These are phyloP conservation scores for Actinidia chinensis DNA, from an alignment of 179 eudicot species.

Conservation along the genomic window DNA sequence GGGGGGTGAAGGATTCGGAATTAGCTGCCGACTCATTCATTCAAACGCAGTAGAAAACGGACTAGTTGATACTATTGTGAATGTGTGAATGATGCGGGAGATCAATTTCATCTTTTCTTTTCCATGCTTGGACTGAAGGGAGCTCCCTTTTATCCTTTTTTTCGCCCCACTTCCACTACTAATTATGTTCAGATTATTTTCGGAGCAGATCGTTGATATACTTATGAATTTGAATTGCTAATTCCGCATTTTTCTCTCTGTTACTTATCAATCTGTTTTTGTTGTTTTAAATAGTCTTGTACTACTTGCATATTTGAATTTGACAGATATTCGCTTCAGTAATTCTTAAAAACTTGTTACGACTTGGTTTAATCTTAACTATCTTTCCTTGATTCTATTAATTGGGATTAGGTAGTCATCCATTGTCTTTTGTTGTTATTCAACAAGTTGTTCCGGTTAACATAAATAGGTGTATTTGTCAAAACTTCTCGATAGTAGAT, in stretches of 20 bases:
- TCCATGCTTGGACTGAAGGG: slow-evolving; percentile 99
- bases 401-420: too few species aligned
- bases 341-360: not conserved
- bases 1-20: slow-evolving; percentile 61
- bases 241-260: not conserved
- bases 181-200: not conserved
- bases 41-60: slow-evolving; percentile 64
- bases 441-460: too few species aligned
- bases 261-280: not conserved
- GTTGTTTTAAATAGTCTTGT: not conserved
- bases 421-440: too few species aligned
- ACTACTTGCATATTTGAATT: not conserved
- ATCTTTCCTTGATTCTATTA: too few species aligned
- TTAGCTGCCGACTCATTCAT: slow-evolving; percentile 98
- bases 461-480: too few species aligned
- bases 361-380: not conserved
- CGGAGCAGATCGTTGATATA: not conserved
- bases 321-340: not conserved
- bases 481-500: too few species aligned
- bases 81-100: slow-evolving; percentile 99
- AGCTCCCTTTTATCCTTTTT: slow-evolving; percentile 70
- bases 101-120: slow-evolving; percentile 59
- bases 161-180: not conserved
- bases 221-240: not conserved
- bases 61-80: slow-evolving; percentile 49